Percentiles rank a stretch among this genome's conserved stretches.
phyloP scores from a whole-genome alignment of 345 rosid genomes.

The Aurinia saxatilis region DNA sequence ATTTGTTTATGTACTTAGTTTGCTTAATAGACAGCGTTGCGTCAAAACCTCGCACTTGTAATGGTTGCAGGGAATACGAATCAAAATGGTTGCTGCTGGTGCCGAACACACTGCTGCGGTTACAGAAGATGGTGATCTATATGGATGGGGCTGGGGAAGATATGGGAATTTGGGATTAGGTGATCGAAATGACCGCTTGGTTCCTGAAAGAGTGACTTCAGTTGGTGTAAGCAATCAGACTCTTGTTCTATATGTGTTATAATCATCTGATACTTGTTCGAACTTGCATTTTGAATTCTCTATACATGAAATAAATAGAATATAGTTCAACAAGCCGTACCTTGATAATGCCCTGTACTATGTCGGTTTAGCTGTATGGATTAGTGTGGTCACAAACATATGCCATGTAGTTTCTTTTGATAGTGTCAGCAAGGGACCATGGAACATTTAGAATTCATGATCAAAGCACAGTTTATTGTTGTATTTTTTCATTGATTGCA shows the following conservation, averaged over 20 bases:
- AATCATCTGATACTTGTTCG: not conserved
- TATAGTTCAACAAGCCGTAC: not conserved
- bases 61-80: constrained; percentile 53
- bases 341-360: not conserved
- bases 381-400: not conserved
- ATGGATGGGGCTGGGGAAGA: constrained; percentile 99
- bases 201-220: constrained; percentile 74
- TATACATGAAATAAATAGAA: not conserved
- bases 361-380: not conserved
- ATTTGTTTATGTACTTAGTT: constrained; percentile 21
- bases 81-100: constrained; percentile 94
- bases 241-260: constrained; percentile 3
- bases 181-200: constrained; percentile 80
- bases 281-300: constrained; percentile 1
- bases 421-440: not conserved
- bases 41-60: constrained; percentile 8
- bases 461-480: no score
- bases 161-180: constrained; percentile 98
- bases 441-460: not conserved
- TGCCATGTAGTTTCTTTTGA: not conserved
- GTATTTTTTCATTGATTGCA: not conserved
- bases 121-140: constrained; percentile 83
- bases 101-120: constrained; percentile 98
- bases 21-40: not conserved
- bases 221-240: constrained; percentile 44